Conservation (phyloP, 179 eudicot genomes). For the Corrigiola litoralis region DNA sequence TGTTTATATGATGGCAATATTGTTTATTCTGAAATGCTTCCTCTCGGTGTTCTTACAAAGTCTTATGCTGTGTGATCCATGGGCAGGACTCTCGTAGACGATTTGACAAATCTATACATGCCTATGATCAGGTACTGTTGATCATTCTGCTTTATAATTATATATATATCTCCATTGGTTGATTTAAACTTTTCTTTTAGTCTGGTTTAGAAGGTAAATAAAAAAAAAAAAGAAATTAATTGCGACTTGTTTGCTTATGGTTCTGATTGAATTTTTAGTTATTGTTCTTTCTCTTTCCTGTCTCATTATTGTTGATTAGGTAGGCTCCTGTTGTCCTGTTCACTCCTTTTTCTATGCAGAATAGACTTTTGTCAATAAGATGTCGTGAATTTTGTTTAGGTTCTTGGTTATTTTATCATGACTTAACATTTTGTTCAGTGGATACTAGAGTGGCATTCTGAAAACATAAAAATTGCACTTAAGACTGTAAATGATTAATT, state of each 20-base stretch:
- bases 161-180: background rate
- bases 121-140: conserved; percentile 75
- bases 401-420: background rate
- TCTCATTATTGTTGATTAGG: too few species aligned
- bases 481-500: too few species aligned
- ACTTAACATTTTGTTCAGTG: background rate
- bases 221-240: too few species aligned
- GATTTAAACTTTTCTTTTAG: conserved; percentile 1
- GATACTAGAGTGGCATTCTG: background rate
- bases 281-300: background rate
- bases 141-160: background rate
- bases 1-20: background rate
- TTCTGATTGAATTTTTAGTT: background rate
- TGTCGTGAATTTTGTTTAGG: background rate
- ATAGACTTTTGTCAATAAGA: background rate
- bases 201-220: too few species aligned
- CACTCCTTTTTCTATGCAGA: too few species aligned
- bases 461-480: too few species aligned
- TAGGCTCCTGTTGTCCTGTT: too few species aligned
- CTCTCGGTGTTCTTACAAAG: conserved; percentile 1
- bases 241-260: background rate
- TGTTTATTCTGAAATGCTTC: background rate
- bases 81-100: conserved; percentile 81
- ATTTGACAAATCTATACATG: conserved; percentile 69
- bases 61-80: conserved; percentile 4